Evolutionary conservation across 495 filamentous ascomycete species (phyloP), one percentile per base, ranked within the genome.

Genomic region (Penicillium salamii): DNA sequence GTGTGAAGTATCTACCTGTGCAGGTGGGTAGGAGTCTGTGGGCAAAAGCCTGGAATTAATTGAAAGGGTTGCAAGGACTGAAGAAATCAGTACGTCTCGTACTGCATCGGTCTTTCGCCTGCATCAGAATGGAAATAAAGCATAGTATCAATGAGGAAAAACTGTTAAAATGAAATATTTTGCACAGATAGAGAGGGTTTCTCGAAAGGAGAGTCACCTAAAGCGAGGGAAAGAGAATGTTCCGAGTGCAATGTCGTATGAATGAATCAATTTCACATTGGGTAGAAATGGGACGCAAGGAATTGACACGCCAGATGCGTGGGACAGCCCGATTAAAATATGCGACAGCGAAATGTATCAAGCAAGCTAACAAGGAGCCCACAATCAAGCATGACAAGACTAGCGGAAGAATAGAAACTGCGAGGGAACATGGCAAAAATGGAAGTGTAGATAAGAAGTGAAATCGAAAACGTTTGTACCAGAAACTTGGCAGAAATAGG

Each of bases 401-500:
- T 33, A 45, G n/a, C 20, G 37, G 17, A 47, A 42, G 37, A 55
- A 61, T 19, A 40, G 34, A 47, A 32, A n/a, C 20, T n/a, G 29
- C 32, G 18, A 49, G 33, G 37, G 47, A 41, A 55, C 26, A 47
- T 37, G 45, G 45, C 37, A 53, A 47, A 54, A 56, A 36, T 33
- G 12, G 3, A 46, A 37, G 59, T 60, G 55, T 57, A 50, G 43
- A 62, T 49, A 55, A 60, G 50, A 59, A 60, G 38, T 46, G 46
- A 59, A 54, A 57, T 41, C 29, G 35, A 52, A 23, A 34, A 19
- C 40, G 40, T 38, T 50, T 46, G 54, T 58, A 58, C 56, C 55
- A n/a, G 37, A 21, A 45, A 29, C 36, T 42, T 43, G 37, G 21
- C 26, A 42, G 13, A 39, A 57, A 56, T 62, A 60, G 54, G 58